Evolutionary conservation across 1,139 yeast genomes (phyloP).

Genomic region (Zygosaccharomyces sapae): DNA sequence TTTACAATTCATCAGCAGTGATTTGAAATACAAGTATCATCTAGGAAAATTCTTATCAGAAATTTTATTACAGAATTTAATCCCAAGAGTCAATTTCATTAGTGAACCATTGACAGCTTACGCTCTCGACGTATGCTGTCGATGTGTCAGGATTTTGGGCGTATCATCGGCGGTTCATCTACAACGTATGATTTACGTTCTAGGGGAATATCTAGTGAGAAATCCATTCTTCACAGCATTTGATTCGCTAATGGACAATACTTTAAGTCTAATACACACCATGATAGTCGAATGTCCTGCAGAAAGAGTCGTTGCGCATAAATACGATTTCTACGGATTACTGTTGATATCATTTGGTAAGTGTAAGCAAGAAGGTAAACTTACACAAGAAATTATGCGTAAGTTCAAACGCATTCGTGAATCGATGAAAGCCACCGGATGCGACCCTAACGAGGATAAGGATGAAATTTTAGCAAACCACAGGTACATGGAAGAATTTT

Average conservation of each 20-base stretch:
- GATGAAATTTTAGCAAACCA: conserved; percentile 7
- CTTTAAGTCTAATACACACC: conserved; percentile 14
- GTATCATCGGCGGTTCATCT: conserved; percentile 18
- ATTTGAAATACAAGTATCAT: conserved; percentile 9
- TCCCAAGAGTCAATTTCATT: conserved; percentile 28
- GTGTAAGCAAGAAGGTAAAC: conserved; percentile 27
- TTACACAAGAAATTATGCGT: conserved; percentile 6
- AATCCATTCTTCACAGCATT: conserved; percentile 30
- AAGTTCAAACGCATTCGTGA: conserved; percentile 8
- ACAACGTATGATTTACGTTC: conserved; percentile 27
- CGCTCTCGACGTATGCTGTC: conserved; percentile 12
- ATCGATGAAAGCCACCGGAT: conserved; percentile 16
- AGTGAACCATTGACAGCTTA: conserved; percentile 23
- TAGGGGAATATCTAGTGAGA: conserved; percentile 31
- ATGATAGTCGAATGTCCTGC: conserved; percentile 17
- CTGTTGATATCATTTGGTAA: conserved; percentile 24
- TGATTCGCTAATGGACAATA: conserved; percentile 15
- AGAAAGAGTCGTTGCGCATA: conserved; percentile 26
- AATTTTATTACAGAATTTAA: conserved; percentile 24
- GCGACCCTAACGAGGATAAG: conserved; percentile 15
- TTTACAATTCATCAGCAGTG: conserved; percentile 15
- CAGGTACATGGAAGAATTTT: conserved; percentile 8
- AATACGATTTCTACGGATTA: conserved; percentile 28
- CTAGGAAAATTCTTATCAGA: conserved; percentile 25
- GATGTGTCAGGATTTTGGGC: conserved; percentile 13